A percentile compares a stretch with the other conserved stretches of the same genome.
Conservation (phyloP, 306 rosid species). For the Hippophae rhamnoides region DNA sequence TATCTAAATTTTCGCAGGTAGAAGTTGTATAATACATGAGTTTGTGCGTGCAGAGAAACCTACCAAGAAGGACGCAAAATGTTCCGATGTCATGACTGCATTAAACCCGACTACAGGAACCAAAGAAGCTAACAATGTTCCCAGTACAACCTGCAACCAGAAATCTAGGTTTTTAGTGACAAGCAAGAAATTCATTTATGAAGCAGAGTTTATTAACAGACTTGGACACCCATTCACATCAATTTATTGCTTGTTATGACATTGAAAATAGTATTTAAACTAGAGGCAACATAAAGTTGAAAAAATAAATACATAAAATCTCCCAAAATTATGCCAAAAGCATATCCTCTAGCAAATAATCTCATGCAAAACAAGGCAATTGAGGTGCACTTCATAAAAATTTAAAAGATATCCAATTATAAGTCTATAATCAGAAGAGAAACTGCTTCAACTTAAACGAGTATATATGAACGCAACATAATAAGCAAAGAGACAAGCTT, state of each 20-base stretch:
- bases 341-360: no score
- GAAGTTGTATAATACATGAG: no score
- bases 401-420: no score
- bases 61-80: slow-evolving; percentile 95
- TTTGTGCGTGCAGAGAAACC: slow-evolving; percentile 13
- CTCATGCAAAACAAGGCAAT: no score
- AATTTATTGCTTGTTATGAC: not conserved
- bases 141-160: slow-evolving; percentile 66
- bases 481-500: no score
- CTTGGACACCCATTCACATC: not conserved
- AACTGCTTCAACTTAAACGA: no score
- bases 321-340: not conserved
- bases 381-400: no score
- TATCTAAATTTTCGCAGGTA: not conserved
- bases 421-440: no score
- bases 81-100: slow-evolving; percentile 97
- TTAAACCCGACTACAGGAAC: slow-evolving; percentile 99
- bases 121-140: slow-evolving; percentile 87
- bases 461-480: no score
- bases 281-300: not conserved
- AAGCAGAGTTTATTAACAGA: not conserved
- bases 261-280: not conserved
- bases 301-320: not conserved
- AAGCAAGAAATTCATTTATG: slow-evolving; percentile 12
- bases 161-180: slow-evolving; percentile 19